Base-by-base conservation (phyloP, 2,329 filamentous ascomycete genomes). In the Xylariales sp. region DNA sequence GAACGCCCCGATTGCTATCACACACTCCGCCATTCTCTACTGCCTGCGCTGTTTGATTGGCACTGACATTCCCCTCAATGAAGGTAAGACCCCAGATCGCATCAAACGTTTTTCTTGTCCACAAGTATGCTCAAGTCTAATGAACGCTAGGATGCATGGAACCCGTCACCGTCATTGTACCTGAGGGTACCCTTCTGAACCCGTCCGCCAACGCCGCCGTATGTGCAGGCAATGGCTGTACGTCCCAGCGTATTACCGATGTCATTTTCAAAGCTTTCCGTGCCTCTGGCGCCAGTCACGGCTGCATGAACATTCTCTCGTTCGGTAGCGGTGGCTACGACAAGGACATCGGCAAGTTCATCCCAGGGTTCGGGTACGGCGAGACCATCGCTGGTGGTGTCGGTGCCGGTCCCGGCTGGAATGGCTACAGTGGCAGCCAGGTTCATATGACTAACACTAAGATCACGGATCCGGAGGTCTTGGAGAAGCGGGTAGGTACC, bases 1-100 rank as follows among this genome's bases (percentile, higher is more conserved):
- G 38, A 67, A 68, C 40, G 60, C 61, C 1, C 63, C 63, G 2
- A 47, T 50, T 16, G 56, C 60, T 6, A 62, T 67, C 40, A 53
- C 54, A 7, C 55, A 60, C 36, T 62, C 55, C 2, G 60, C 53
- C 5, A 56, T 63, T 16, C 56, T 52, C 17, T 62, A 57, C 42
- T 46, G 37, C 7, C 44, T 59, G 7, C 49, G 56, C 2, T 44
- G 34, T 7, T 43, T 59, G 30, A 51, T 59, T 30, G 38, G 40
- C 12, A 42, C 43, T 11, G 55, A 59, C 11, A 59, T 59, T 18
- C 56, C 56, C 4, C 44, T 59, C 13, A 59, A 59, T 37, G 51
- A 60, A 29, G 56, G 55, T 27, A 57, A 54, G 27, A 45, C 59
- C 3, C 35, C n/a, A n/a, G n/a, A n/a, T n/a, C n/a, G n/a, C n/a